Conservation (phyloP, 2,329 filamentous ascomycete genomes). For the Claviceps pazoutovae region DNA sequence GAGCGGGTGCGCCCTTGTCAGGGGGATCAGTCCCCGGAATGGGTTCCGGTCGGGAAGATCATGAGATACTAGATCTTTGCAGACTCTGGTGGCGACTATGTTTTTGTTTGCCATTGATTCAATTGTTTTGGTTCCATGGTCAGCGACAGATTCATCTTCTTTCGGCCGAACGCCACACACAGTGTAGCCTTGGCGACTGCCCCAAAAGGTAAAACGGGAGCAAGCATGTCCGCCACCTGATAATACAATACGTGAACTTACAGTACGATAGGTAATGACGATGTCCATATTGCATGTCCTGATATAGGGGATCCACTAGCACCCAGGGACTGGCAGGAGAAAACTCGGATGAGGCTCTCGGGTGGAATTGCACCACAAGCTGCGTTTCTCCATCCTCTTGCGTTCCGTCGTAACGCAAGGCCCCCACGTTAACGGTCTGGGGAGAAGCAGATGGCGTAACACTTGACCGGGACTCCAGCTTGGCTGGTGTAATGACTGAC, state of each 20-base stretch:
- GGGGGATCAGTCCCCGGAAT: constrained; percentile 29
- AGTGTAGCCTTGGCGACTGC: not conserved
- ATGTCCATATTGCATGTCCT: constrained; percentile 39
- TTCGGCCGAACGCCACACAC: constrained; percentile 4
- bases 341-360: constrained; percentile 9
- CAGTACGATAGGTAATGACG: constrained; percentile 29
- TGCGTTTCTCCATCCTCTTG: constrained; percentile 12
- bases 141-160: not conserved
- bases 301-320: constrained; percentile 29
- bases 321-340: constrained; percentile 19
- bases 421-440: not conserved
- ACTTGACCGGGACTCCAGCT: not conserved
- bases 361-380: constrained; percentile 13
- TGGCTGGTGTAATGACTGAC: not conserved
- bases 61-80: constrained; percentile 36
- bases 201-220: not conserved
- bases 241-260: constrained; percentile 12
- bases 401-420: not conserved
- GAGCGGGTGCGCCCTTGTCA: constrained; percentile 26
- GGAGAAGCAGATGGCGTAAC: constrained; percentile 2
- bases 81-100: constrained; percentile 35
- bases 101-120: not conserved
- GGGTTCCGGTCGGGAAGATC: constrained; percentile 31
- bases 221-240: not conserved
- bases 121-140: not conserved